phyloP scores from a whole-genome alignment of 768 basidiomycete species.

The Leccinum subtestaceum region DNA sequence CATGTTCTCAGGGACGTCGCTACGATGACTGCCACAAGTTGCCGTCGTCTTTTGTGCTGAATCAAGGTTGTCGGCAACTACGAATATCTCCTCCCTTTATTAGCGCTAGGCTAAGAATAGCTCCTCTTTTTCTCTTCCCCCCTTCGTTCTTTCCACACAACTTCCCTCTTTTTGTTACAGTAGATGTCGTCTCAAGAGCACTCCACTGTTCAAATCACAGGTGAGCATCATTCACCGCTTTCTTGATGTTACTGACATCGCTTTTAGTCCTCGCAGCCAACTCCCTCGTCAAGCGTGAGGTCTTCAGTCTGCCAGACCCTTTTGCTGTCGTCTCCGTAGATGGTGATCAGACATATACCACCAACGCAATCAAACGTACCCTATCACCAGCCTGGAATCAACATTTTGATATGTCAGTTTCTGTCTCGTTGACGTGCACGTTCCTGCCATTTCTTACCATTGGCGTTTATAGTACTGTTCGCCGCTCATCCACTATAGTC shows the following conservation, averaged over 20 bases:
- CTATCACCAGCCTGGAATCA: slow-evolving; percentile 82
- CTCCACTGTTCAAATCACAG: slow-evolving; percentile 26
- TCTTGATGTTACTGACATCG: not conserved
- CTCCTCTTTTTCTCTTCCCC: not conserved
- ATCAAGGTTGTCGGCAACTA: not conserved
- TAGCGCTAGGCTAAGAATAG: slow-evolving; percentile 1
- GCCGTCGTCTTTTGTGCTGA: not conserved
- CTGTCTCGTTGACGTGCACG: slow-evolving; percentile 3
- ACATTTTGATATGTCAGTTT: slow-evolving; percentile 76
- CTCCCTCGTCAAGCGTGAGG: slow-evolving; percentile 70
- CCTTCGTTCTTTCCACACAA: not conserved
- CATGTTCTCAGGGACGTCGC: not conserved
- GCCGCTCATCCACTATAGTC: slow-evolving; percentile 68
- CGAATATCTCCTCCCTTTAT: not conserved
- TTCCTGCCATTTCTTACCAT: slow-evolving; percentile 7
- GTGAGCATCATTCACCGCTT: slow-evolving; percentile 1
- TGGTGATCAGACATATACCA: slow-evolving; percentile 78
- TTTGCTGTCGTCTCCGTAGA: slow-evolving; percentile 88
- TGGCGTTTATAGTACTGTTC: slow-evolving; percentile 51
- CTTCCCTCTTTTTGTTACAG: not conserved
- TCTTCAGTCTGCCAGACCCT: slow-evolving; percentile 82
- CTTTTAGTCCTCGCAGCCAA: slow-evolving; percentile 72
- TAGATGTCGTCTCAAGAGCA: slow-evolving; percentile 22
- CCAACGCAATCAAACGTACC: slow-evolving; percentile 64
- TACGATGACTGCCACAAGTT: slow-evolving; percentile 3